phyloP scores from a whole-genome alignment of 2,329 filamentous ascomycete species.

The Clarireedia paspali region DNA sequence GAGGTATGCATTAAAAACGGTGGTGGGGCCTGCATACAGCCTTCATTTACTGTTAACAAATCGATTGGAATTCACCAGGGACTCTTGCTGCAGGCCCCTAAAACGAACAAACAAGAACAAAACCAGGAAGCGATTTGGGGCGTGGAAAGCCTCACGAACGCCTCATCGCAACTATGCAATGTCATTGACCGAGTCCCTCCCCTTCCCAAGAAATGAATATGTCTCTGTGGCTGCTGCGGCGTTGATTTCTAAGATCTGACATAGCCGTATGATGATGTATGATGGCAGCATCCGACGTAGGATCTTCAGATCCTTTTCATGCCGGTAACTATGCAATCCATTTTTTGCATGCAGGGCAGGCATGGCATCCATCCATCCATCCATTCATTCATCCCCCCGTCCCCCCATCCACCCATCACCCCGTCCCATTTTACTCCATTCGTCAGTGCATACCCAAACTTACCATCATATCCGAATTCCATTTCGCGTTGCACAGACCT shows the following conservation, averaged over 20 bases:
- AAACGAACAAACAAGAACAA: not conserved
- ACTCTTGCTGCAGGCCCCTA: not conserved
- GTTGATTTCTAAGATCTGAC: no score
- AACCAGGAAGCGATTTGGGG: not conserved
- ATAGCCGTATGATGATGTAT: not conserved
- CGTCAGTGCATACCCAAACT: no score
- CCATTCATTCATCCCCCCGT: no score
- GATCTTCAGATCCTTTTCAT: not conserved
- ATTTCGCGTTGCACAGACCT: no score
- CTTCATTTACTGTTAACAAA: no score
- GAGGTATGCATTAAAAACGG: not conserved
- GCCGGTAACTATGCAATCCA: not conserved
- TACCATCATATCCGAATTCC: no score
- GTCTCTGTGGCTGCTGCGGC: no score
- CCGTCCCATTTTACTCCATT: no score
- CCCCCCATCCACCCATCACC: no score
- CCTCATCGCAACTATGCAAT: not conserved
- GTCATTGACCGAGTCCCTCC: no score
- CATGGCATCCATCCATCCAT: no score
- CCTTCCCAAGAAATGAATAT: no score
- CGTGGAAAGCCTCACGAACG: not conserved
- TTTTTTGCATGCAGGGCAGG: not conserved
- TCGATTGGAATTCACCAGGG: not conserved
- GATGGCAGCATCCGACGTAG: not conserved
- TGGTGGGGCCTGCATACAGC: not conserved